These are phyloP conservation scores for Trifolium repens DNA, from an alignment of 306 rosid genomes.

Conservation along the genomic window DNA sequence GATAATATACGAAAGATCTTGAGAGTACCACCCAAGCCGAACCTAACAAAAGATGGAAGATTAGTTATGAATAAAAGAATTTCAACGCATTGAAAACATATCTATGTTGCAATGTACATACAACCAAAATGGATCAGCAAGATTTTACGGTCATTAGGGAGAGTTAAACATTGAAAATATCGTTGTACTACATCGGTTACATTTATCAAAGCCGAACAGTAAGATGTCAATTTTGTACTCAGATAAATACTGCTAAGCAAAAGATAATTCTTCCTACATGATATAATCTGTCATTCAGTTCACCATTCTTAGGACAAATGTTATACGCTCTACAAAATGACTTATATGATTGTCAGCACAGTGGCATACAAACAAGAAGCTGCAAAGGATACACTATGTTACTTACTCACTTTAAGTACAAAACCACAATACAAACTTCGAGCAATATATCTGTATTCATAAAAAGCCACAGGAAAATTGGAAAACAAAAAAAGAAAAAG, in stretches of 20 bases:
- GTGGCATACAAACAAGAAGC: not conserved
- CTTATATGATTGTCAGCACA: not conserved
- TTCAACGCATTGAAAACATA: slow-evolving; percentile 16
- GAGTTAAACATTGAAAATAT: too few relatives aligned
- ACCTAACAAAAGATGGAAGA: slow-evolving; percentile 55
- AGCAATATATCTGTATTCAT: too few relatives aligned
- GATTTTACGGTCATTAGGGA: too few relatives aligned
- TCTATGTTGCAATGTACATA: not conserved
- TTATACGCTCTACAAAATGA: slow-evolving; percentile 11
- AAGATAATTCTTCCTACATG: not conserved
- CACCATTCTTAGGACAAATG: not conserved
- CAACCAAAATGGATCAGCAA: too few relatives aligned
- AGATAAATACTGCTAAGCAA: not conserved
- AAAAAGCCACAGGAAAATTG: too few relatives aligned
- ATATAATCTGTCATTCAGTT: not conserved
- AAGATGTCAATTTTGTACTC: not conserved
- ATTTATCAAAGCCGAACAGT: not conserved
- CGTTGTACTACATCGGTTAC: not conserved
- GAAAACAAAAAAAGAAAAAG: too few relatives aligned
- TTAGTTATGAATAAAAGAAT: slow-evolving; percentile 28
- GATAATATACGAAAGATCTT: slow-evolving; percentile 83
- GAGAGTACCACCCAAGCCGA: slow-evolving; percentile 99
- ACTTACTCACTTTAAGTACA: slow-evolving; percentile 20
- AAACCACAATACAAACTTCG: slow-evolving; percentile 32
- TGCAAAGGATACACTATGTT: not conserved